Base-by-base conservation (phyloP, 208 protist genomes). In the Leishmania arabica region DNA sequence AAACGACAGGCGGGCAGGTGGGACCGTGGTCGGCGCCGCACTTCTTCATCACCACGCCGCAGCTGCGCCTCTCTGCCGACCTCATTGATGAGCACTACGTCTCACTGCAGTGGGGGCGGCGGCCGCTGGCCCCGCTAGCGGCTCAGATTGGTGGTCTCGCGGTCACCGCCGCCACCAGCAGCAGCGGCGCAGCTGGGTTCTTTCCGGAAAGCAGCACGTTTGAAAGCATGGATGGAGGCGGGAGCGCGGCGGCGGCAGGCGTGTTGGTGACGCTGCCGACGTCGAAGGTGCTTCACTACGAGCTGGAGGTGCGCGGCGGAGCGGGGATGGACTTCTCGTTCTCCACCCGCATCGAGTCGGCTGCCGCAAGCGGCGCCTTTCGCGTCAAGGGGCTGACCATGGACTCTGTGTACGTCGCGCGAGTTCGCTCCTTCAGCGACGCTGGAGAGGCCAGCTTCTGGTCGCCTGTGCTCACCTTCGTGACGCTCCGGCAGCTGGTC, bases 71-170 rank as follows among this genome's bases (percentile, higher is more conserved):
- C 37, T 84, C 58, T 31, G 78, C 85, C 2, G 69, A 76, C 31
- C 72, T 79, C 58, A 94, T 97, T 64, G 91, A 93, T 74, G 95
- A 98, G 74, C 89, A 95, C 73, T 91, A 90, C 82, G 84, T 95
- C 24, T 82, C 89, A 64, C 75, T 97, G 51, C 51, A 77, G 37
- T 98, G 95, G 95, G 51, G 77, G 51, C 92, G 95, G 27, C 62
- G 54, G 37, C 40, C 80, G 17, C 82, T 79, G 69, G 54, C 68
- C 40, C 72, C 81, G 34, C 66, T 86, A 13, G 84, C 80, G 15
- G 82, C 86, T 2, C 76, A 72, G 64, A 68, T 88, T 42, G 71
- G 51, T 49, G 73, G 75, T 68, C 15, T 15, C 13, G n/a, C 45
- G 8, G 65, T n/a, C 34, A 19, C 17, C 37, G 60, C 0, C 40